phyloP scores from a whole-genome alignment of 371 early-diverging fungal species.

The Dichotomocladium elegans region DNA sequence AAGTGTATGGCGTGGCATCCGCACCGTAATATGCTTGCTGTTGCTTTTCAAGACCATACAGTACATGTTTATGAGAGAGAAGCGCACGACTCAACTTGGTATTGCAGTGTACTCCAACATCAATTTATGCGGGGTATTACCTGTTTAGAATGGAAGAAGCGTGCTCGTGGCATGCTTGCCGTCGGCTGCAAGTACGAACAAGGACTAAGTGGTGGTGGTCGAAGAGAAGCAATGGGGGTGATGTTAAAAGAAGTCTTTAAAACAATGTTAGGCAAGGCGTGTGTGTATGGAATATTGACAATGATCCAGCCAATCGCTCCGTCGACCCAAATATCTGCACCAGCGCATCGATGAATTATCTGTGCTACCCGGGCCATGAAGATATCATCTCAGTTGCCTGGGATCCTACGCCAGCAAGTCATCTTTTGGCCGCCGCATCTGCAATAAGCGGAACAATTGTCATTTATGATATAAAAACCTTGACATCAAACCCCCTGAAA shows the following conservation, averaged over 20 bases:
- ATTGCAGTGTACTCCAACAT: conserved; percentile 38
- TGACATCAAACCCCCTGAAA: conserved; percentile 25
- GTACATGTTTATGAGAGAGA: conserved; percentile 49
- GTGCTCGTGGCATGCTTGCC: conserved; percentile 42
- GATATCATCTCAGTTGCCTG: conserved; percentile 38
- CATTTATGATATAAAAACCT: conserved; percentile 28
- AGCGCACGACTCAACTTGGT: conserved; percentile 22
- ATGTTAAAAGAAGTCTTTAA: not conserved
- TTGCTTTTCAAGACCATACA: conserved; percentile 41
- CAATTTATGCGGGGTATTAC: conserved; percentile 45
- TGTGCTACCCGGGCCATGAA: conserved; percentile 19
- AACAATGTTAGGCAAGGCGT: conserved; percentile 27
- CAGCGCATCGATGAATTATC: conserved; percentile 26
- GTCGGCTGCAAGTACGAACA: conserved; percentile 46
- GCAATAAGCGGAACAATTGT: conserved; percentile 20
- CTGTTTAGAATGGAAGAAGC: conserved; percentile 53
- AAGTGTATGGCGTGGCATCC: conserved; percentile 55
- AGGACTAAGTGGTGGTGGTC: not conserved
- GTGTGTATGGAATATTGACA: conserved; percentile 45
- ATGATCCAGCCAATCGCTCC: not conserved
- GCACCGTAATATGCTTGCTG: conserved; percentile 42
- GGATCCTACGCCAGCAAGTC: conserved; percentile 44
- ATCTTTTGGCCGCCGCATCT: conserved; percentile 32
- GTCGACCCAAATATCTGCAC: conserved; percentile 1
- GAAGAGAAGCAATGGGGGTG: not conserved